phyloP scores from a whole-genome alignment of 73 alveolate genomes.

The Paramecium tetraurelia region DNA sequence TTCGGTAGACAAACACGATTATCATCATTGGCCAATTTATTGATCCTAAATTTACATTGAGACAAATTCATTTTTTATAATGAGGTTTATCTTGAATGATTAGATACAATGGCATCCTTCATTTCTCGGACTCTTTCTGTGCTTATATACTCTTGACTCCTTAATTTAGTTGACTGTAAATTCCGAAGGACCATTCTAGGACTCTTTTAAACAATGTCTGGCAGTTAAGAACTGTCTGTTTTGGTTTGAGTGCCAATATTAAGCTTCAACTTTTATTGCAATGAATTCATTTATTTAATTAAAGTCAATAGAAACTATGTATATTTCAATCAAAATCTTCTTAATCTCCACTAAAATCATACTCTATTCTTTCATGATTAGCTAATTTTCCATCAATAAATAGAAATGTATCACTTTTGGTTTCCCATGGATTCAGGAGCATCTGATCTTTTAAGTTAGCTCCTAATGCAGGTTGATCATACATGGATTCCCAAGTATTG shows the following conservation, averaged over 20 bases:
- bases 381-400: conserved; percentile 91
- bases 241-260: background rate
- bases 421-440: conserved; percentile 93
- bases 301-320: background rate
- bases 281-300: background rate
- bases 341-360: conserved; percentile 73
- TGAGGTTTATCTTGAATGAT: background rate
- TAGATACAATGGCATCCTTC: background rate
- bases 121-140: background rate
- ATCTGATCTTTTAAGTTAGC: conserved; percentile 78
- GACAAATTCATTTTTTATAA: background rate
- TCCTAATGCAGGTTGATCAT: conserved; percentile 79
- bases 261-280: background rate
- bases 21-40: background rate
- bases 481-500: conserved; percentile 96
- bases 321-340: conserved; percentile 46
- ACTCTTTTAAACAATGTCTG: background rate
- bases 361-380: conserved; percentile 93
- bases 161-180: background rate
- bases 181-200: background rate
- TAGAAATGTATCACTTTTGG: conserved; percentile 94
- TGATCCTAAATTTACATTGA: background rate
- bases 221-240: background rate
- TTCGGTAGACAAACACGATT: background rate
- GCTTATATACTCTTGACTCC: background rate